Evolutionary conservation across 805 yeast species (phyloP).

Genomic region (Ogataea nitratoaversa): DNA sequence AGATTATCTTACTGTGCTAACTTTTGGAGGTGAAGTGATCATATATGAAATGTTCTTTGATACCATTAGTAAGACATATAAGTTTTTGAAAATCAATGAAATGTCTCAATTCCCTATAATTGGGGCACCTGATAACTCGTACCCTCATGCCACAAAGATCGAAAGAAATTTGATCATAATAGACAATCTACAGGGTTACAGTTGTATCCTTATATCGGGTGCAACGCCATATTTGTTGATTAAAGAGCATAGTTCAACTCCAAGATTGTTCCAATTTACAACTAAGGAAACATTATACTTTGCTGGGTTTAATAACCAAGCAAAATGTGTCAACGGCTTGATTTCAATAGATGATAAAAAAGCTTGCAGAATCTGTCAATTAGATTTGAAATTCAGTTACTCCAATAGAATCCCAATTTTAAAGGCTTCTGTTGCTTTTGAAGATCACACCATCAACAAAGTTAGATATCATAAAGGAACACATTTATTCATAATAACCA

Average conservation of each 20-base stretch:
- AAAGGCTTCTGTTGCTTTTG: conserved; percentile 38
- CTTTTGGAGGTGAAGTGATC: conserved; percentile 76
- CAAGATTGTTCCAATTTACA: conserved; percentile 64
- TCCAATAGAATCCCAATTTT: conserved; percentile 59
- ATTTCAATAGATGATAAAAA: conserved; percentile 68
- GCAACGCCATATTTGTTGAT: conserved; percentile 62
- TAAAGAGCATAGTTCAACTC: conserved; percentile 60
- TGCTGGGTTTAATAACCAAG: conserved; percentile 43
- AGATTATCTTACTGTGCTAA: conserved; percentile 65
- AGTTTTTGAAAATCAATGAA: conserved; percentile 41
- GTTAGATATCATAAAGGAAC: conserved; percentile 68
- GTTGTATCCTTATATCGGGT: conserved; percentile 69
- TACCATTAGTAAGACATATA: conserved; percentile 33
- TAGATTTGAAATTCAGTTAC: conserved; percentile 45
- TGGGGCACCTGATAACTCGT: conserved; percentile 81
- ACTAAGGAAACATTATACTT: conserved; percentile 63
- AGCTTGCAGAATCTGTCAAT: conserved; percentile 58
- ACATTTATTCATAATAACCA: conserved; percentile 58
- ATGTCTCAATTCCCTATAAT: conserved; percentile 44
- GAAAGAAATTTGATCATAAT: conserved; percentile 65
- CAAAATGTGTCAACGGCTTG: conserved; percentile 42
- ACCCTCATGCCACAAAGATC: conserved; percentile 59
- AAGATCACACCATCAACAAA: conserved; percentile 54
- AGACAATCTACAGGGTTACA: conserved; percentile 52
- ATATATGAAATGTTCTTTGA: conserved; percentile 57